Evolutionary conservation across 2,329 filamentous ascomycete genomes (phyloP).

Genomic region (Coleophoma eucalyptorum): DNA sequence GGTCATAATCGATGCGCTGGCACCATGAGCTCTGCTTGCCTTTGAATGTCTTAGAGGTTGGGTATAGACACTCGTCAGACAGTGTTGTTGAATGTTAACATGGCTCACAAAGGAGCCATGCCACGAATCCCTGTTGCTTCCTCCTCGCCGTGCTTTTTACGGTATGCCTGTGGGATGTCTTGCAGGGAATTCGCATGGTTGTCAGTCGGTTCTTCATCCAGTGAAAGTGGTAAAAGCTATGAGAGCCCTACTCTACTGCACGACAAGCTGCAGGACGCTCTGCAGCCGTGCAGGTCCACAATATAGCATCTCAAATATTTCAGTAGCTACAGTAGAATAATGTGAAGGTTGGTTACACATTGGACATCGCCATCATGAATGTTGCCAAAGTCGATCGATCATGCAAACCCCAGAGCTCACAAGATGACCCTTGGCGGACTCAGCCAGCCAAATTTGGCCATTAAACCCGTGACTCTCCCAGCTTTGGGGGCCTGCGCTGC

Average conservation of each 20-base stretch:
- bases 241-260: not conserved
- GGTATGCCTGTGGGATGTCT: not conserved
- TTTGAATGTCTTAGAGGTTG: not conserved
- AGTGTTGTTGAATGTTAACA: too few relatives aligned
- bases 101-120: too few relatives aligned
- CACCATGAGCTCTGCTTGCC: slow-evolving; percentile 8
- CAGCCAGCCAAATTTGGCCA: not conserved
- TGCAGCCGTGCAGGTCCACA: too few relatives aligned
- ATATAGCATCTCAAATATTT: too few relatives aligned
- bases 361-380: too few relatives aligned
- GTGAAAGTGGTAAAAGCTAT: not conserved
- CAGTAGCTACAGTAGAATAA: too few relatives aligned
- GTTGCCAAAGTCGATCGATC: too few relatives aligned
- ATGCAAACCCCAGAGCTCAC: too few relatives aligned
- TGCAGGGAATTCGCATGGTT: not conserved
- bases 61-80: not conserved
- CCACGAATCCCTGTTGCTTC: too few relatives aligned
- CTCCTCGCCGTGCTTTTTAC: too few relatives aligned
- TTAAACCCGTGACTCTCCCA: not conserved
- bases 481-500: not conserved
- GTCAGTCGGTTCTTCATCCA: not conserved
- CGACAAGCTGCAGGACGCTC: not conserved
- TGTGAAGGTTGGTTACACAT: too few relatives aligned
- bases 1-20: slow-evolving; percentile 23
- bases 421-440: not conserved